phyloP scores from a whole-genome alignment of 1,139 yeast genomes.

The Candida neerlandica region DNA sequence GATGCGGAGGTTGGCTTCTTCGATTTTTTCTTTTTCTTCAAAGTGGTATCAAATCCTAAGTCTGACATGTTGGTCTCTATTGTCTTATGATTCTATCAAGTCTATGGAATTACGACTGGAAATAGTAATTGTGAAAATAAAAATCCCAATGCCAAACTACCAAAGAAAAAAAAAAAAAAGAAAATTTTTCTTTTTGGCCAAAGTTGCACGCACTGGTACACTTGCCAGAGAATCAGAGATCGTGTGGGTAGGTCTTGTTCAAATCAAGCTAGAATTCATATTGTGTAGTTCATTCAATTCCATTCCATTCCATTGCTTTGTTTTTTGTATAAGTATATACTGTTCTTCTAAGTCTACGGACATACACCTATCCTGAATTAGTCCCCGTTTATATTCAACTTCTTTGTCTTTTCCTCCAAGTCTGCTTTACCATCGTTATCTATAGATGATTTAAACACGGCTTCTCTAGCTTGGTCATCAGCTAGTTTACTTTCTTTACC shows the following conservation, averaged over 20 bases:
- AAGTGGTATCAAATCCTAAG: constrained; percentile 74
- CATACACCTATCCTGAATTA: not conserved
- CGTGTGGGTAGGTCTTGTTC: no score
- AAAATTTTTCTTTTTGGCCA: constrained; percentile 3
- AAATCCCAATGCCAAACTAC: not conserved
- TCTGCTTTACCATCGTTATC: constrained; percentile 10
- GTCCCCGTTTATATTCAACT: constrained; percentile 5
- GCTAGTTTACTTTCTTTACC: constrained; percentile 54
- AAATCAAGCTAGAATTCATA: no score
- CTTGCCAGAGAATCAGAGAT: not conserved
- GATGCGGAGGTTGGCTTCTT: constrained; percentile 12
- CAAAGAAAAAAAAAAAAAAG: not conserved
- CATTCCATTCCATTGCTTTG: not conserved
- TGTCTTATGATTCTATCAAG: not conserved
- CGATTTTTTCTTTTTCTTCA: constrained; percentile 53
- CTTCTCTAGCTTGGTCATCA: constrained; percentile 42
- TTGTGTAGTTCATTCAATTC: not conserved
- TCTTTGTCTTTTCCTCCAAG: constrained; percentile 10
- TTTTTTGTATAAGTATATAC: not conserved
- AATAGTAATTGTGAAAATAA: not conserved
- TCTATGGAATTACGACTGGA: constrained; percentile 3
- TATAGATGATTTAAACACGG: constrained; percentile 19
- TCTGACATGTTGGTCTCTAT: constrained; percentile 43
- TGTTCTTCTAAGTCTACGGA: not conserved
- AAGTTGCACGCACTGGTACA: constrained; percentile 2